Percentiles rank a stretch among this genome's conserved stretches.
These are phyloP conservation scores for Naganishia vaughanmartiniae DNA, from an alignment of 768 basidiomycete genomes.

Conservation along the genomic window DNA sequence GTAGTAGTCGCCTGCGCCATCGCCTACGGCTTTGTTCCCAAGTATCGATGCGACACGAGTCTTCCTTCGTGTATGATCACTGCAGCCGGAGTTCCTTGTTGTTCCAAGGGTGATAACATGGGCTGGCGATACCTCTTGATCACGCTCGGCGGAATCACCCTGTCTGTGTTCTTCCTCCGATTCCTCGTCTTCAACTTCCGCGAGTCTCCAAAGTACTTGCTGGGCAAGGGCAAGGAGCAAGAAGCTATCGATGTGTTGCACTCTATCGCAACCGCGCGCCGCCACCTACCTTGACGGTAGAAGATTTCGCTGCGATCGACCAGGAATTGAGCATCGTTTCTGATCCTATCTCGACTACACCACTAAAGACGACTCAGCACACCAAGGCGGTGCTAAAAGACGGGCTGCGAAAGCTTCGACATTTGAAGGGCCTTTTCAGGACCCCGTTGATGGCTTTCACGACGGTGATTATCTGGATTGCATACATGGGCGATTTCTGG, in stretches of 20 bases:
- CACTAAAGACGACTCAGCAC: constrained; percentile 4
- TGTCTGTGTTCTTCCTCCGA: constrained; percentile 60
- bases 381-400: constrained; percentile 34
- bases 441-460: constrained; percentile 45
- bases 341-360: constrained; percentile 25
- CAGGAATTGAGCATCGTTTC: constrained; percentile 31
- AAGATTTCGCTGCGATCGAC: constrained; percentile 52
- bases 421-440: constrained; percentile 51
- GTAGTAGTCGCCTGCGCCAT: constrained; percentile 59
- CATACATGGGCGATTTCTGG: constrained; percentile 48
- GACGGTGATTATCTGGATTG: constrained; percentile 43
- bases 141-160: constrained; percentile 54
- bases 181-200: constrained; percentile 63
- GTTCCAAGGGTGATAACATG: constrained; percentile 59
- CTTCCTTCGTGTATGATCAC: constrained; percentile 41
- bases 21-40: constrained; percentile 61
- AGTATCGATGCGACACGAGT: constrained; percentile 57
- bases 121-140: constrained; percentile 64
- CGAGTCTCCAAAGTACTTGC: constrained; percentile 64
- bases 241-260: constrained; percentile 59
- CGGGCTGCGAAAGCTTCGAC: constrained; percentile 39
- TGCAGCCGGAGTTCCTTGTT: constrained; percentile 52
- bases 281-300: constrained; percentile 47
- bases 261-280: constrained; percentile 52
- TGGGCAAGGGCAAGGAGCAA: constrained; percentile 61